phyloP scores from a whole-genome alignment of 2,329 filamentous ascomycete species.

The Alternaria triticimaculans region DNA sequence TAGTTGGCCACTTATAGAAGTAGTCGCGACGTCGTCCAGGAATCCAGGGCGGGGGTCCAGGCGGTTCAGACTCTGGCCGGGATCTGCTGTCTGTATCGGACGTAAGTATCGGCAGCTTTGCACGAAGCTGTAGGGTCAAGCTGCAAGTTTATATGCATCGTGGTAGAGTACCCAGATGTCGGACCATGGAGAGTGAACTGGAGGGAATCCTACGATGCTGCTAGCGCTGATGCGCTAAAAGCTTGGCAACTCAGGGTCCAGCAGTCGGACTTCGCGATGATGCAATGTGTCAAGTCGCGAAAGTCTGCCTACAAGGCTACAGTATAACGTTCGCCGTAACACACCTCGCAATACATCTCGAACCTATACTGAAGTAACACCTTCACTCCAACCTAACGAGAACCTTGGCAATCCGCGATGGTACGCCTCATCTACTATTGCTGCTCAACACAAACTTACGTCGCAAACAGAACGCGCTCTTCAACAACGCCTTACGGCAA shows the following conservation, averaged over 20 bases:
- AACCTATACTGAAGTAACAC: neutral
- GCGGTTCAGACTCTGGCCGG: neutral
- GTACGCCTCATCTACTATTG: conserved; percentile 17
- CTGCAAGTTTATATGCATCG: neutral
- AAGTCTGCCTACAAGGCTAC: conserved; percentile 19
- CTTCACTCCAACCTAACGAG: neutral
- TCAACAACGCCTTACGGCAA: conserved; percentile 86
- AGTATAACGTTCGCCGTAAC: neutral
- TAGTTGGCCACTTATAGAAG: neutral
- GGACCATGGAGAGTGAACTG: neutral
- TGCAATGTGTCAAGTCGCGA: conserved; percentile 43
- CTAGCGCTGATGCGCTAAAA: neutral
- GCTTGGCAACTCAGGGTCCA: conserved; percentile 20
- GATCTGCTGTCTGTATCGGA: neutral
- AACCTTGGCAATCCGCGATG: conserved; percentile 15
- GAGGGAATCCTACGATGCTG: neutral
- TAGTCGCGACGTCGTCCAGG: neutral
- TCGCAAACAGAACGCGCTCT: conserved; percentile 72
- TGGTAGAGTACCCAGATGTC: neutral
- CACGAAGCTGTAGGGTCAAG: neutral
- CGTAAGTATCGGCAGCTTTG: neutral
- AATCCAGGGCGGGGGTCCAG: neutral
- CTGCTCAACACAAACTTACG: conserved; percentile 12
- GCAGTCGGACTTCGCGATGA: conserved; percentile 25
- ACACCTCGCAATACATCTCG: neutral